Evolutionary conservation across 805 yeast genomes (phyloP), one percentile per base, ranked within the genome.

Genomic region (Komagataella populi): DNA sequence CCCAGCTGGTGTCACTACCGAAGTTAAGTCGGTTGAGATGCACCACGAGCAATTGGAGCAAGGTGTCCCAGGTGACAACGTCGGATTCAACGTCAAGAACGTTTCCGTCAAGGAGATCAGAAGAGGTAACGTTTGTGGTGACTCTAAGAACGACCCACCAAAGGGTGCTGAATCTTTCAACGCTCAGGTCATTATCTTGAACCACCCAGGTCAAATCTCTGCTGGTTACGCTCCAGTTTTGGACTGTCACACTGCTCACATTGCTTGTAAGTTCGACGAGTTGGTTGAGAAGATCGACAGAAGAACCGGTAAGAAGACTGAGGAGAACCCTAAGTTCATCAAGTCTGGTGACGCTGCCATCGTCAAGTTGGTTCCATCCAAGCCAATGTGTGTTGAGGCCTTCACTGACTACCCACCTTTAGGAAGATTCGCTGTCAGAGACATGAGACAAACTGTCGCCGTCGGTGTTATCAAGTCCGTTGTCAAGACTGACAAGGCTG

Each of bases 391-490:
- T 74, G 95, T 90, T 62, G 96, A 91, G 77, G 80, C 91, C 63
- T 91, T 82, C 83, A 76, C 82, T 69, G 93, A 88, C 70, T 89
- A 91, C 83, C 96, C 91, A 72, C 96, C 95, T 77, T 76, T 91
- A 73, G 93, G 96, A 77, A 89, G 98, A 84, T 79, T 91, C 77
- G 91, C 91, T 72, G 96, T 89, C 82, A 90, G 97, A 86, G 97
- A 89, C 79, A 89, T 89, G 97, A 87, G 97, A 86, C 96, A 89
- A 80, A 90, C 97, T 67, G 97, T 90, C 68, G 97, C 97, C 72
- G 97, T 90, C 72, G 97, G 97, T 87, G 96, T 90, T 71, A 86
- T 91, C 86, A 91, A 91, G 84, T 74, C 88, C 60, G 96, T 88
- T 66, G 95, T 79, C 69, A 88, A 88, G 85, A 69, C 86, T 62